Evolutionary conservation across 805 yeast species (phyloP), one percentile per base, ranked within the genome.

Genomic region (Candida sanyiensis): DNA sequence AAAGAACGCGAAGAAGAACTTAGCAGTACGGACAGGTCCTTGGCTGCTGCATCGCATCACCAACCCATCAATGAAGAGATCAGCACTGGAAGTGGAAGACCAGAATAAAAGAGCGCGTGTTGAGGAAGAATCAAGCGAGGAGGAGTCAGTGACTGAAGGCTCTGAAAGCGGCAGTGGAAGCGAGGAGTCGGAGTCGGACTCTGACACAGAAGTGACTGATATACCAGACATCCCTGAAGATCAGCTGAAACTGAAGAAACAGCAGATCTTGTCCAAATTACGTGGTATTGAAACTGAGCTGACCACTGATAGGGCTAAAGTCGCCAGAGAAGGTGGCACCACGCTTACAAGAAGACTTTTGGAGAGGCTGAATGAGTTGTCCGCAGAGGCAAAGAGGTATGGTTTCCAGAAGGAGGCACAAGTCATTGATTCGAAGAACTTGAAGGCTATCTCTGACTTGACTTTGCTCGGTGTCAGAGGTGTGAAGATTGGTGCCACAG

Each of bases 401-500:
- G 52, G 59, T 15, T 39, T 64, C 5, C 52, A 58, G 10, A 37
- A 70, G 65, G 44, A 58, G 57, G 3, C 48, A 71, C 8, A 66
- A 72, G 83, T 85, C 0, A 69, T 73, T 40, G 94, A 83, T 57
- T 70, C 90, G 1, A 75, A 75, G 39, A 77, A 82, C 5, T 66
- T 83, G 48, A 64, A 67, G 22, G 77, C 71, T 43, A 71, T 81
- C 9, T 72, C 84, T 26, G 72, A 72, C 41, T 69, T 80, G 50
- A 80, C 86, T 10, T 77, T 80, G 28, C 60, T 77, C 17, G 82
- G 83, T 32, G 76, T 83, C 3, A 66, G 75, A 35, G 79, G 76
- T 57, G 50, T 81, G 47, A 73, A 73, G 38, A 60, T 81, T 36
- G 86, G 81, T 3, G 70, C 72, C 35, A 63, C 72, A 3, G 77